phyloP scores from a whole-genome alignment of 2,329 filamentous ascomycete species.

The Neofusicoccum cordaticola region DNA sequence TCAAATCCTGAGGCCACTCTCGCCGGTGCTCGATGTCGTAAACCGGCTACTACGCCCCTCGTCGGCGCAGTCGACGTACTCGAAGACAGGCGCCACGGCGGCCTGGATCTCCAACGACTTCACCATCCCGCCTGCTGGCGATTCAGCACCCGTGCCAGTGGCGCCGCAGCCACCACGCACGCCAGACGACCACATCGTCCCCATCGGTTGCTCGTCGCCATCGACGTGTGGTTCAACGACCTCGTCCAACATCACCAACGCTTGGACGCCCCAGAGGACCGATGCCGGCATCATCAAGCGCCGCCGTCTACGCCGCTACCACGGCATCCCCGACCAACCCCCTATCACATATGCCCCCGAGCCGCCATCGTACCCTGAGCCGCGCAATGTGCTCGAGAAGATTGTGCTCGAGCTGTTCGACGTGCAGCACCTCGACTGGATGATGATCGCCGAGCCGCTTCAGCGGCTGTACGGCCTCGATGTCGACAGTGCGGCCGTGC shows the following conservation, averaged over 20 bases:
- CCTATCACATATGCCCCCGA: neutral
- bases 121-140: constrained; percentile 21
- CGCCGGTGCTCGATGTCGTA: constrained; percentile 12
- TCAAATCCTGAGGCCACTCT: constrained; percentile 19
- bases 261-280: constrained; percentile 17
- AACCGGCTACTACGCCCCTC: constrained; percentile 10
- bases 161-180: constrained; percentile 18
- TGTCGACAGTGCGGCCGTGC: constrained; percentile 34
- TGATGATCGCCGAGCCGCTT: constrained; percentile 34
- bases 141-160: constrained; percentile 23
- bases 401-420: constrained; percentile 37
- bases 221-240: constrained; percentile 28
- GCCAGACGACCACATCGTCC: constrained; percentile 10
- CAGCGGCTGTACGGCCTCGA: constrained; percentile 33
- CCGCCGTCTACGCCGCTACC: constrained; percentile 10
- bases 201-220: constrained; percentile 9
- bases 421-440: constrained; percentile 35
- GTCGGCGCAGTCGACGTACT: constrained; percentile 8
- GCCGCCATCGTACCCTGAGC: neutral
- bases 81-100: constrained; percentile 5
- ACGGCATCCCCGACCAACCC: neutral
- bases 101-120: constrained; percentile 9
- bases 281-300: constrained; percentile 18
- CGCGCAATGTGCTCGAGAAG: constrained; percentile 26
- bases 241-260: constrained; percentile 20